phyloP scores from a whole-genome alignment of 2,329 filamentous ascomycete genomes.

The Chaetomium olivaceum region DNA sequence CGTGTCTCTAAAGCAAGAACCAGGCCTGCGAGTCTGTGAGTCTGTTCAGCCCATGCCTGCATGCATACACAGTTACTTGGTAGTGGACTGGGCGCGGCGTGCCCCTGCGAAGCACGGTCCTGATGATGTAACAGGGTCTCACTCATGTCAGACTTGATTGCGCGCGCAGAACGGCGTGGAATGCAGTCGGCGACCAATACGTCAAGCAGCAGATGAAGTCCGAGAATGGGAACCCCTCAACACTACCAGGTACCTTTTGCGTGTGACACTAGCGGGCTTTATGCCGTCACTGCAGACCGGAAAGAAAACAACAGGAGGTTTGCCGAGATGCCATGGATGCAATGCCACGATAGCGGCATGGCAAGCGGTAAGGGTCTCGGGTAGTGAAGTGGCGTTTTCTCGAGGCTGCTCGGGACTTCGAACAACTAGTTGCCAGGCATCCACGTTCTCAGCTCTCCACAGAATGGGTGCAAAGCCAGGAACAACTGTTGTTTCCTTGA shows the following conservation, averaged over 20 bases:
- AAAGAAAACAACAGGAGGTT: not conserved
- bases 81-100: not conserved
- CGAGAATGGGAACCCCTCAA: not conserved
- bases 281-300: not conserved
- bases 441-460: not conserved
- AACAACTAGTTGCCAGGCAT: too few relatives aligned
- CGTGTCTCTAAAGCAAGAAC: not conserved
- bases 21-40: not conserved
- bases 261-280: not conserved
- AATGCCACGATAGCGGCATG: not conserved
- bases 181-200: not conserved
- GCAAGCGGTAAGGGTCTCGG: not conserved
- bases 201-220: not conserved
- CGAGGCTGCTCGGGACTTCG: not conserved
- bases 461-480: not conserved
- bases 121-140: not conserved
- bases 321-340: not conserved
- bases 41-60: too few relatives aligned
- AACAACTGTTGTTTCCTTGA: not conserved
- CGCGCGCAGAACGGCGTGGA: not conserved
- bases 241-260: not conserved
- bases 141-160: not conserved
- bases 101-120: not conserved
- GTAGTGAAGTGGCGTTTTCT: not conserved
- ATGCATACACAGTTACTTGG: too few relatives aligned